These are phyloP conservation scores for Lipomyces mesembrius DNA, from an alignment of 805 yeast genomes.

Conservation along the genomic window DNA sequence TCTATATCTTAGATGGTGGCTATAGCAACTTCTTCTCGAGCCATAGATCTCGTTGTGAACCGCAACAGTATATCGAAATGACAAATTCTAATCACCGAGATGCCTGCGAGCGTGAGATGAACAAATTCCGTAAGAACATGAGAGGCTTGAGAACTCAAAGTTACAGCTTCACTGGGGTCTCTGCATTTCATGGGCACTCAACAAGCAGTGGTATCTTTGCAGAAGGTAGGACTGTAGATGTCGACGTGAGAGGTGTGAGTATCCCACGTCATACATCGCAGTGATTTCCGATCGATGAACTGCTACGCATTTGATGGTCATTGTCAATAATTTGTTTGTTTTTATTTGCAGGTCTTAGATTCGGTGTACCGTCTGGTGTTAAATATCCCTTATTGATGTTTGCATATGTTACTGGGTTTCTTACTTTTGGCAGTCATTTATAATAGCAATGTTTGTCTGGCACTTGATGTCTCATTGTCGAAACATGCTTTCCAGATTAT, in stretches of 20 bases:
- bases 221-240: background rate
- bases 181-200: background rate
- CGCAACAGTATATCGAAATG: constrained; percentile 86
- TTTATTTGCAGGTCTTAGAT: background rate
- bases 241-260: constrained; percentile 1
- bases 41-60: constrained; percentile 64
- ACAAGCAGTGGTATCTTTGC: background rate
- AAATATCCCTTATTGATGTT: constrained; percentile 4
- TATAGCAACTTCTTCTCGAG: constrained; percentile 75
- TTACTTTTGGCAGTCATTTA: background rate
- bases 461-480: background rate
- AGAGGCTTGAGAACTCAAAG: constrained; percentile 24
- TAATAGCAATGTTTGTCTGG: constrained; percentile 1
- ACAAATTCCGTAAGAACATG: constrained; percentile 55
- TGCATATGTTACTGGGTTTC: background rate
- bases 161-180: constrained; percentile 2
- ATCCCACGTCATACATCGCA: background rate
- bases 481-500: background rate
- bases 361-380: background rate
- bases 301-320: background rate
- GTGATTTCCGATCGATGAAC: background rate
- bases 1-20: constrained; percentile 88
- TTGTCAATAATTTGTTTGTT: background rate
- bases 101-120: constrained; percentile 60
- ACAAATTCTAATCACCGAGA: constrained; percentile 57